Evolutionary conservation across 805 yeast species (phyloP).

Genomic region (Zygoascus biomembranicola): DNA sequence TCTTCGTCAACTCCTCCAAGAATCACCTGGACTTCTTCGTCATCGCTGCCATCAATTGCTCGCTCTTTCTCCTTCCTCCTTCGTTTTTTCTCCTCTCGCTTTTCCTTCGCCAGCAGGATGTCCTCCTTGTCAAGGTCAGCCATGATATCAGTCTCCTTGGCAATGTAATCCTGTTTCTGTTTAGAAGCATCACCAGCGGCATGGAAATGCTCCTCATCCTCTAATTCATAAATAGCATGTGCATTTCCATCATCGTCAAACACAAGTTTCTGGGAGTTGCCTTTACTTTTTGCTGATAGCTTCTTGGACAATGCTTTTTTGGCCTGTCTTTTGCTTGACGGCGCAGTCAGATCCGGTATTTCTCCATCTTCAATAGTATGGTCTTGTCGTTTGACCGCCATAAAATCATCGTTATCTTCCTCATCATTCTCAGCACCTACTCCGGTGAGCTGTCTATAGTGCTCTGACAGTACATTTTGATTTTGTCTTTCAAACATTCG

Average conservation of each 20-base stretch:
- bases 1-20: conserved; percentile 20
- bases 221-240: conserved; percentile 85
- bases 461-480: conserved; percentile 85
- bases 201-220: conserved; percentile 79
- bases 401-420: conserved; percentile 72
- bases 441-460: conserved; percentile 67
- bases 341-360: conserved; percentile 39
- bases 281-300: conserved; percentile 49
- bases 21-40: conserved; percentile 25
- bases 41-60: conserved; percentile 28
- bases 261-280: conserved; percentile 66
- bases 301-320: conserved; percentile 87
- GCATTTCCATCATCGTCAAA: conserved; percentile 95
- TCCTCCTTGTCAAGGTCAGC: conserved; percentile 64
- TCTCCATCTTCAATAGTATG: conserved; percentile 55
- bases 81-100: conserved; percentile 81
- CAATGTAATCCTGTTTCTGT: conserved; percentile 62
- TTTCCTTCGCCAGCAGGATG: conserved; percentile 65
- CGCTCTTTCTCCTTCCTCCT: conserved; percentile 75
- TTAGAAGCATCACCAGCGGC: conserved; percentile 56
- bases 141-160: conserved; percentile 63
- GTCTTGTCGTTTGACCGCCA: conserved; percentile 69
- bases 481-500: conserved; percentile 93
- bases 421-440: conserved; percentile 33
- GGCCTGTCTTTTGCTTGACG: conserved; percentile 74